A percentile compares a stretch with the other conserved stretches of the same genome.
Conservation (phyloP, 805 yeast genomes). For the Ogataea salicorniae region DNA sequence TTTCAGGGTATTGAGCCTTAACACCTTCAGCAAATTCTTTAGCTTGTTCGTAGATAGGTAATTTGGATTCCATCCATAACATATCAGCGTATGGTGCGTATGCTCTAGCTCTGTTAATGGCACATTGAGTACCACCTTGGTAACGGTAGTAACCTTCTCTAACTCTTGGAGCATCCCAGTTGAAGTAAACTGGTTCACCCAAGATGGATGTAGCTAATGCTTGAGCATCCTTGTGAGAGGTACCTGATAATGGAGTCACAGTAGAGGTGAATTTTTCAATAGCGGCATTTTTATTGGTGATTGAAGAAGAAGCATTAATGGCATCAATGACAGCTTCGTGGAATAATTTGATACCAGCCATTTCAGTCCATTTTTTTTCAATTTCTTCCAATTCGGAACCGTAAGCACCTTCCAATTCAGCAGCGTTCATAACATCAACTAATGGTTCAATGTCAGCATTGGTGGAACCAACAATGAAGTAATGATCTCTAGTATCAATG, state of each 20-base stretch:
- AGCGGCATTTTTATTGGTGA: slow-evolving; percentile 56
- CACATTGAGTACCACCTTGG: slow-evolving; percentile 95
- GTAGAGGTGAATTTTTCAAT: slow-evolving; percentile 59
- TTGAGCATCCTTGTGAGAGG: slow-evolving; percentile 77
- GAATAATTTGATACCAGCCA: slow-evolving; percentile 83
- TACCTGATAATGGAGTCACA: slow-evolving; percentile 70
- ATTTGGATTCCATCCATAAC: slow-evolving; percentile 97
- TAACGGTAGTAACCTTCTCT: slow-evolving; percentile 97
- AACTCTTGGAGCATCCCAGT: slow-evolving; percentile 94
- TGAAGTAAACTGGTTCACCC: slow-evolving; percentile 80
- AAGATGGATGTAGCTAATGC: slow-evolving; percentile 66
- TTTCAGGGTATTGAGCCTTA: slow-evolving; percentile 70
- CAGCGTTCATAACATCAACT: slow-evolving; percentile 72
- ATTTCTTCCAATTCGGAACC: slow-evolving; percentile 67
- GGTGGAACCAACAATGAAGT: slow-evolving; percentile 85
- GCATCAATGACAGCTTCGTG: slow-evolving; percentile 87
- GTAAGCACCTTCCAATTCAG: slow-evolving; percentile 67
- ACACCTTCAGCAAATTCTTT: slow-evolving; percentile 93
- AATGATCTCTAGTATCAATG: slow-evolving; percentile 92
- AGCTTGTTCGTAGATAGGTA: slow-evolving; percentile 92
- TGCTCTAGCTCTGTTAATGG: slow-evolving; percentile 93
- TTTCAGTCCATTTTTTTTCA: slow-evolving; percentile 76
- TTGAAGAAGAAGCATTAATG: slow-evolving; percentile 50
- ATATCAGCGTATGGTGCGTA: slow-evolving; percentile 92
- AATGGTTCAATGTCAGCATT: slow-evolving; percentile 75